Base-by-base conservation (phyloP, 306 rosid genomes). In the Sphenostylis stenocarpa region DNA sequence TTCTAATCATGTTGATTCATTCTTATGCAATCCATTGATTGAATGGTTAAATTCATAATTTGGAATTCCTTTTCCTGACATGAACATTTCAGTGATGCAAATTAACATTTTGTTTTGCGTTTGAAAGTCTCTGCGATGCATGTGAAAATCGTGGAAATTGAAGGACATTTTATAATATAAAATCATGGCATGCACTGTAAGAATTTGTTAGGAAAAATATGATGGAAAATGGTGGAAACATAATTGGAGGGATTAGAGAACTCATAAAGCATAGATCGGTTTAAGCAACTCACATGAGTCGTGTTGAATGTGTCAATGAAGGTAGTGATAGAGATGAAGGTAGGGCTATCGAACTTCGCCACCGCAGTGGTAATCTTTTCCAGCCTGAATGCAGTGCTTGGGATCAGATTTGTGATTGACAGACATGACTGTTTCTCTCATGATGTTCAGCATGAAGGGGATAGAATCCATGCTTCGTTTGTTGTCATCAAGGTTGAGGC, bases 341-440 rank as follows among this genome's bases (percentile, higher is more conserved):
- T 74, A 77, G 86, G 68, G 28, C 66, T 82, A 23, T 65, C 55
- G 29, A 80, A 62, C 44, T 21, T 72, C n/a, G 75, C 56, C 57
- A 78, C 38, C 56, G 73, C 76, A 63, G 11, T 81, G 82, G 72
- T 80, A 63, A 76, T 87, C 63, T 77, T 85, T 60, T 77, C 72
- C 23, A 81, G 67, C 80, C 41, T 83, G 33, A 79, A 83, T 55
- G 69, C 28, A n/a, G 89, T 78, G 72, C 3, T 70, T 72, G 92
- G 96, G 28, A 87, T 91, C 24, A 86, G 96, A 86, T 89, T 91
- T 88, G 92, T 89, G 78, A 81, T 91, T 45, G 87, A 89, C 38
- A 83, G 80, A 84, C 85, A 86, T 36, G 96, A 91, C 16, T 91
- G 96, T 78, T 89, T 81, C 78, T 81, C 87, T 66, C 90, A 89